phyloP scores from a whole-genome alignment of 192 early-diverging fungal genomes.

The Mycoemilia scoparia region DNA sequence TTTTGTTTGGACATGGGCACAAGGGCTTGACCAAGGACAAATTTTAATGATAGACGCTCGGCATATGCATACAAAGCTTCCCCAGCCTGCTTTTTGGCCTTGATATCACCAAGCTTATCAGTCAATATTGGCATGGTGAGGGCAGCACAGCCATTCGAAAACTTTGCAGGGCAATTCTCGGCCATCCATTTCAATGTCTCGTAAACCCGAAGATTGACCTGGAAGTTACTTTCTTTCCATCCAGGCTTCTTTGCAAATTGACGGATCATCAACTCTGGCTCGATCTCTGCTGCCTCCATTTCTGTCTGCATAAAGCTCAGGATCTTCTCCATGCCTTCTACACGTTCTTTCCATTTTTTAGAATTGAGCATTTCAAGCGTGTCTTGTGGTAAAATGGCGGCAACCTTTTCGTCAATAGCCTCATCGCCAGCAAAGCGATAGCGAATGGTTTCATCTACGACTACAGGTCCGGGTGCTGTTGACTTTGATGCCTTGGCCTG shows the following conservation, averaged over 20 bases:
- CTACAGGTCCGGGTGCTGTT: constrained; percentile 13
- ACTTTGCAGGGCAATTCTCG: constrained; percentile 33
- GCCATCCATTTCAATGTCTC: constrained; percentile 57
- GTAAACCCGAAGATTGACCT: constrained; percentile 60
- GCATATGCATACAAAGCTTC: constrained; percentile 63
- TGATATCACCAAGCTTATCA: constrained; percentile 91
- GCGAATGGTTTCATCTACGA: constrained; percentile 42
- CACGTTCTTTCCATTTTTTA: constrained; percentile 70
- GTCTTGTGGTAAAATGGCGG: constrained; percentile 37
- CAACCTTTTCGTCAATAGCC: constrained; percentile 37
- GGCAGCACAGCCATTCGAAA: constrained; percentile 51
- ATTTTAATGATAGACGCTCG: constrained; percentile 56
- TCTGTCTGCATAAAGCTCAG: constrained; percentile 40
- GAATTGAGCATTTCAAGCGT: constrained; percentile 45
- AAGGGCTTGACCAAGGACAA: constrained; percentile 63
- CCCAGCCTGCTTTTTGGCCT: constrained; percentile 69
- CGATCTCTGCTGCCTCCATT: constrained; percentile 34
- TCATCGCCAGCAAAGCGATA: constrained; percentile 53
- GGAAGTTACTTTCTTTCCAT: constrained; percentile 97
- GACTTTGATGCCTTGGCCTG: constrained; percentile 7
- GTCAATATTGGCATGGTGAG: constrained; percentile 53
- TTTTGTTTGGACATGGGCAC: constrained; percentile 61
- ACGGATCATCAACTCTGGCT: constrained; percentile 60
- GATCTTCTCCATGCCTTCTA: constrained; percentile 72
- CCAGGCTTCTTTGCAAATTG: constrained; percentile 69